Evolutionary conservation across 331 rosid genomes (phyloP).

Genomic region (Arachis monticola): DNA sequence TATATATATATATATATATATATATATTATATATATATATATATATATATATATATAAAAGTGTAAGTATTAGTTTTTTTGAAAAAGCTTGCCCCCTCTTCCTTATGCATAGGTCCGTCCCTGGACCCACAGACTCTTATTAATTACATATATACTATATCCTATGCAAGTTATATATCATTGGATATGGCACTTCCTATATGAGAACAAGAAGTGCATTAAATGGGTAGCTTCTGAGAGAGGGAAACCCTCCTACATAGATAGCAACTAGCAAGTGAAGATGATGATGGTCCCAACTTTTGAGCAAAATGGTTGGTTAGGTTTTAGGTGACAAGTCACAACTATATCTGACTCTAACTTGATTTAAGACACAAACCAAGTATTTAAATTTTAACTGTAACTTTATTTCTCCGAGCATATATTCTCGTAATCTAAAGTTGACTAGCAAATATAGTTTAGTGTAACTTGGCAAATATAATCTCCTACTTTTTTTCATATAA

Average conservation of each 20-base stretch:
- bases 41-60: no score
- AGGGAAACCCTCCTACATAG: constrained; percentile 16
- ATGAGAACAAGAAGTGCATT: constrained; percentile 4
- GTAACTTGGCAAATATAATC: not conserved
- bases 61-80: no score
- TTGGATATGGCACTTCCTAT: constrained; percentile 31
- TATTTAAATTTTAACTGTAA: not conserved
- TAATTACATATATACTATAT: not conserved
- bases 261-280: constrained; percentile 29
- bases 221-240: constrained; percentile 33
- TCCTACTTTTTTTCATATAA: no score
- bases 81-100: no score
- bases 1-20: no score
- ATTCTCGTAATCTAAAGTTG: constrained; percentile 43
- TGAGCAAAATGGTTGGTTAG: constrained; percentile 41
- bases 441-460: constrained; percentile 37
- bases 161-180: constrained; percentile 20
- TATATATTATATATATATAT: no score
- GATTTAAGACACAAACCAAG: constrained; percentile 19
- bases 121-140: constrained; percentile 35
- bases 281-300: constrained; percentile 34
- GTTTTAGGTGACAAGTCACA: constrained; percentile 40
- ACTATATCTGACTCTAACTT: constrained; percentile 33
- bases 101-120: no score
- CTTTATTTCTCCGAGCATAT: constrained; percentile 45